Percentiles rank a stretch among this genome's conserved stretches.
Evolutionary conservation across 257 asterid genomes (phyloP).

Genomic region (Nyctanthes arbortristis): DNA sequence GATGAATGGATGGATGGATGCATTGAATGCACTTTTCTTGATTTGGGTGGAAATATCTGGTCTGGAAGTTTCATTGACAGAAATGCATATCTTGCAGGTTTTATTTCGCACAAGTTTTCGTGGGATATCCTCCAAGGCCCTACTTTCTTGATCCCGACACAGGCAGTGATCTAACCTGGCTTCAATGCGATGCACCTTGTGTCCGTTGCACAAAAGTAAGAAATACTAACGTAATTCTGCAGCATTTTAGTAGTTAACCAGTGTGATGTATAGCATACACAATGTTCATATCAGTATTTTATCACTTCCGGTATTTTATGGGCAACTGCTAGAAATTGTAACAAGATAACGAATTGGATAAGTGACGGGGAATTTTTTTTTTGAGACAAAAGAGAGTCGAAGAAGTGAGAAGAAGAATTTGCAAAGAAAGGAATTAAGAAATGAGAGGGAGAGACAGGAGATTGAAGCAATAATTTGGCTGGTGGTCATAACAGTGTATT

Average conservation of each 20-base stretch:
- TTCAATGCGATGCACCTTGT: constrained; percentile 98
- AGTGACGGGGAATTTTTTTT: neutral
- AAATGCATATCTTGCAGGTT: constrained; percentile 52
- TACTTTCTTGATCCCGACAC: constrained; percentile 98
- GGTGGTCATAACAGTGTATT: neutral
- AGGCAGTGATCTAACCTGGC: constrained; percentile 99
- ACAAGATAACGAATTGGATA: neutral
- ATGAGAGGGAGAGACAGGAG: neutral
- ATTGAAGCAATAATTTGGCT: neutral
- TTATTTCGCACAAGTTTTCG: constrained; percentile 74
- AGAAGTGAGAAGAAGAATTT: neutral
- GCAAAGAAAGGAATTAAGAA: neutral
- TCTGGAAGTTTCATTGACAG: neutral
- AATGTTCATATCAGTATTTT: neutral
- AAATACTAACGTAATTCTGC: neutral
- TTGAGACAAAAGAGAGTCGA: neutral
- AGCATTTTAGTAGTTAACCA: neutral
- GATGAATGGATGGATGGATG: neutral
- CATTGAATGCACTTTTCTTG: neutral
- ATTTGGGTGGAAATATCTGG: constrained; percentile 2
- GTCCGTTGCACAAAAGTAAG: constrained; percentile 82
- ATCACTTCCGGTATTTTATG: neutral
- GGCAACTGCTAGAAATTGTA: neutral
- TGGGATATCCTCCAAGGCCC: constrained; percentile 91
- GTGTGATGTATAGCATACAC: neutral